Evolutionary conservation across 176 grass and related monocot species (phyloP), one percentile per base, ranked within the genome.

Genomic region (Elymus sibiricus): DNA sequence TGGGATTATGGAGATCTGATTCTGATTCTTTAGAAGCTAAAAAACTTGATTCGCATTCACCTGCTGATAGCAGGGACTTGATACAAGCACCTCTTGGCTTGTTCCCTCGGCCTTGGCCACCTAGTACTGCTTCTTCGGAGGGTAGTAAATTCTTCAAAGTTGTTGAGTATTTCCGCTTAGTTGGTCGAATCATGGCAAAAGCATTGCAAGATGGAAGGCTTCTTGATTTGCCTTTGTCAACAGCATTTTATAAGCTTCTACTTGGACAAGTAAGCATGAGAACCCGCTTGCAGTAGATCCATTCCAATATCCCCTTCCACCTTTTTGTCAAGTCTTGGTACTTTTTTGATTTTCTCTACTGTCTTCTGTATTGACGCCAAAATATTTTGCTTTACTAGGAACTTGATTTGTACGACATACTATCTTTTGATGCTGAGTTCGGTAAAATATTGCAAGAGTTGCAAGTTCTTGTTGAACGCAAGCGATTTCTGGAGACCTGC

Each of bases 141-240:
- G 90, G 90, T 79, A 92, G 85, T 58, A 90, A 82, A 86, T 88
- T 98, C 44, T 88, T 46, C 73, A 98, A 93, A 82, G 95, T 88
- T 26, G 2, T 95, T 4, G 95, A 98, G 32, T 82, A 98, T 93
- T 98, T 95, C 77, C 82, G 91, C 9, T 87, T 98, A 61, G 64
- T 93, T 85, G 95, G 95, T 55, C 86, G 77, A 78, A 83, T 88
- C 26, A 91, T 93, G 90, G 95, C 95, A 43, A 98, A 98, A 93
- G 95, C 87, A 43, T 85, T 98, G 87, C 95, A 98, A 86, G 95
- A 98, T 91, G 95, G 95, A 51, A 83, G 95, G 40, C 93, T 98
- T 84, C 64, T 98, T 0, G 95, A 98, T 61, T 76, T 98, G 76
- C 92, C 95, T 46, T 76, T 98, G 46, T 98, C 95, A 49, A 83